Conservation (phyloP, 1,284 basidiomycete species). For the Trichosporon sp. region DNA sequence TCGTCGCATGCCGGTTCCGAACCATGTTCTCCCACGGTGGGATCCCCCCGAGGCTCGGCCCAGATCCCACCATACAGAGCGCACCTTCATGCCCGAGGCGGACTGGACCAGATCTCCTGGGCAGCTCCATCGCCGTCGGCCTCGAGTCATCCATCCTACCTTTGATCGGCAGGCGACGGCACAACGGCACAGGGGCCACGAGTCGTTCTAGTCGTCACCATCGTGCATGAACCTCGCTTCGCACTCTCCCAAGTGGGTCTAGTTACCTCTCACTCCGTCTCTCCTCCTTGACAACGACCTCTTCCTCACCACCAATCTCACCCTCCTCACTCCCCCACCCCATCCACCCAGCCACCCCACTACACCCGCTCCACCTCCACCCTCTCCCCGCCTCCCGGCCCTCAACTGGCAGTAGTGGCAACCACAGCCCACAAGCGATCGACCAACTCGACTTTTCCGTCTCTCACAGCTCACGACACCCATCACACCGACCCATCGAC, state of each 20-base stretch:
- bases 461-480: too few species aligned
- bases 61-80: not conserved
- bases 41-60: not conserved
- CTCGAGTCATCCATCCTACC: not conserved
- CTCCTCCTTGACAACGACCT: not conserved
- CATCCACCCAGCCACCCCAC: not conserved
- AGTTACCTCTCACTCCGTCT: not conserved
- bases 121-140: slow-evolving; percentile 1
- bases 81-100: not conserved
- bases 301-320: not conserved
- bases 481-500: not conserved
- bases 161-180: not conserved
- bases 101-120: not conserved
- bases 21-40: not conserved
- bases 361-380: not conserved
- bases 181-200: not conserved
- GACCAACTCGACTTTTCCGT: not conserved
- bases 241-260: not conserved
- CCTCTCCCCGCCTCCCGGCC: too few species aligned
- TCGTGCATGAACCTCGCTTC: not conserved
- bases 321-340: too few species aligned
- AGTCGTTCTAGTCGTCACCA: slow-evolving; percentile 4
- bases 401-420: not conserved
- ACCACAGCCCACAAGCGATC: not conserved
- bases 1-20: not conserved